Conservation (phyloP, 306 rosid species). For the Rosa rugosa region DNA sequence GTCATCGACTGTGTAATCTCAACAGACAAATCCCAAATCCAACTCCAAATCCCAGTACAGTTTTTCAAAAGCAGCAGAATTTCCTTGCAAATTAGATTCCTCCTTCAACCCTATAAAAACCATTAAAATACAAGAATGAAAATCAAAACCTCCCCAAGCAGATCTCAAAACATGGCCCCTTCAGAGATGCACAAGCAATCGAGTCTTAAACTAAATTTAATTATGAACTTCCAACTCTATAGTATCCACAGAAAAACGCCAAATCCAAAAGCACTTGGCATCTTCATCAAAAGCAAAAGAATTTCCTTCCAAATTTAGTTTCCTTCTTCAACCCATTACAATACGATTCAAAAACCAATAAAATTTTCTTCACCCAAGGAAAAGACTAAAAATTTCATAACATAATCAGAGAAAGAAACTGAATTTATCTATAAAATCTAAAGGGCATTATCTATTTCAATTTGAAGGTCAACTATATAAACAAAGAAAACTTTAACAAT, state of each 20-base stretch:
- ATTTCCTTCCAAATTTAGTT: not conserved
- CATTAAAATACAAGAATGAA: conserved; percentile 13
- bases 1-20: conserved; percentile 27
- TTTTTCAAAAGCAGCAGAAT: conserved; percentile 17
- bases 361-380: not conserved
- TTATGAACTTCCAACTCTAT: not conserved
- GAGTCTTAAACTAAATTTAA: not conserved
- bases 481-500: not conserved
- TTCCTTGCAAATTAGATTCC: conserved; percentile 7
- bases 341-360: not conserved
- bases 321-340: not conserved
- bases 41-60: conserved; percentile 26
- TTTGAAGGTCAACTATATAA: not conserved
- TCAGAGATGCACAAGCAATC: conserved; percentile 3
- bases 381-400: not conserved
- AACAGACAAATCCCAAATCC: conserved; percentile 14
- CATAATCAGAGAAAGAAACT: not conserved
- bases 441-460: not conserved
- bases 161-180: conserved; percentile 16
- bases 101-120: conserved; percentile 34
- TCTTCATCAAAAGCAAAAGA: not conserved
- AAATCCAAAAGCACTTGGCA: not conserved
- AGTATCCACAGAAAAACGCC: not conserved
- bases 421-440: not conserved
- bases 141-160: conserved; percentile 22